These are phyloP conservation scores for Tetradesmus lagerheimii DNA, from an alignment of 139 green algal genomes.

Conservation along the genomic window DNA sequence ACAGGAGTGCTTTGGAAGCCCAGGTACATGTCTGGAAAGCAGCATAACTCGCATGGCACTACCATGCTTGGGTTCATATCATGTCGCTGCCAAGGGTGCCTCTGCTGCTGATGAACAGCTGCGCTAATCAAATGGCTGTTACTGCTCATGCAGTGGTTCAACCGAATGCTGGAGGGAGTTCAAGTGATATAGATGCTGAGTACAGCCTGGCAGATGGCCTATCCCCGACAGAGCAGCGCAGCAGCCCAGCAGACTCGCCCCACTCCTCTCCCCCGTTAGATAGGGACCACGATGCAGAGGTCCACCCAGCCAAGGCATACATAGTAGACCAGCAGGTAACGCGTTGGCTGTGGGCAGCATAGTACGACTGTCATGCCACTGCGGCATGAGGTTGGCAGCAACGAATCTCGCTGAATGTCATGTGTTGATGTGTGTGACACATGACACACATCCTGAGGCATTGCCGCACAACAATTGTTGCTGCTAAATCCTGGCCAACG, in stretches of 20 bases:
- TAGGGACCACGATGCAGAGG: conserved; percentile 25
- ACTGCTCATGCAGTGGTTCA: background rate
- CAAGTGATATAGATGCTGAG: background rate
- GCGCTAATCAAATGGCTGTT: background rate
- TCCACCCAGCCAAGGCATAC: conserved; percentile 35
- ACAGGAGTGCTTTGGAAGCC: background rate
- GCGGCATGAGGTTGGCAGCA: too few species aligned
- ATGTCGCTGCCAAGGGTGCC: too few species aligned
- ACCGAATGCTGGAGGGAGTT: background rate
- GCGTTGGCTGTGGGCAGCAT: background rate
- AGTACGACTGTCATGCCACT: background rate
- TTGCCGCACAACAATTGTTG: background rate
- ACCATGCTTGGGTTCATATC: too few species aligned
- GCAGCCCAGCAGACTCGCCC: background rate
- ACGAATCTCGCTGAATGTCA: background rate
- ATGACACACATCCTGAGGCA: background rate
- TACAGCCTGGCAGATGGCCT: conserved; percentile 25
- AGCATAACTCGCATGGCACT: background rate
- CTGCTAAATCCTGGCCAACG: background rate
- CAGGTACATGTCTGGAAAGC: background rate
- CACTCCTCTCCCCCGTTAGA: conserved; percentile 24
- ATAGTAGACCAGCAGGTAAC: conserved; percentile 22
- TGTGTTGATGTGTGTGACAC: background rate
- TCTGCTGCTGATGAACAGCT: background rate
- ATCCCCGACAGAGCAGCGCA: background rate